Evolutionary conservation across 2,329 filamentous ascomycete species (phyloP).

Genomic region (Pyrenochaeta sp.): DNA sequence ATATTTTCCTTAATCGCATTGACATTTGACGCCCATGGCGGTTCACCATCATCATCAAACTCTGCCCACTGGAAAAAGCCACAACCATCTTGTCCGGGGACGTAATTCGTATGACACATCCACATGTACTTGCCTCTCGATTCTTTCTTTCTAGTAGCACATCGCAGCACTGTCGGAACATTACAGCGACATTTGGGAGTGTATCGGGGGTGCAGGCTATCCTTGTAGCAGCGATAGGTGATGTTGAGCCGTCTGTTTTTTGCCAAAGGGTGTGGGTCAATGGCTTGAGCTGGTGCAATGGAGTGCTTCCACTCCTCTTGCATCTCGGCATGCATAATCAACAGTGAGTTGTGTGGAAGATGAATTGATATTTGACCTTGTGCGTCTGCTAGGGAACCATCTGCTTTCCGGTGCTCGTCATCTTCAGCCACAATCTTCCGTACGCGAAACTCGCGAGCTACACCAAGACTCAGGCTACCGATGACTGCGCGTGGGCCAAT

Average conservation of each 20-base stretch:
- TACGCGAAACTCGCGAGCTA: slow-evolving; percentile 92
- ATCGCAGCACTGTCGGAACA: slow-evolving; percentile 74
- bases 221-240: slow-evolving; percentile 88
- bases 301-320: slow-evolving; percentile 97
- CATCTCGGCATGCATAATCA: slow-evolving; percentile 98
- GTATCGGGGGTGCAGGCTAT: slow-evolving; percentile 75
- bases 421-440: slow-evolving; percentile 73
- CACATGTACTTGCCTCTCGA: slow-evolving; percentile 86
- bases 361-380: slow-evolving; percentile 92
- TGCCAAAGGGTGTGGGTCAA: slow-evolving; percentile 85
- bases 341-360: slow-evolving; percentile 89
- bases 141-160: slow-evolving; percentile 80
- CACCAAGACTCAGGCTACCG: slow-evolving; percentile 87
- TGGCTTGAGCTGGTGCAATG: slow-evolving; percentile 76
- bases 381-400: slow-evolving; percentile 61
- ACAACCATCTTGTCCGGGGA: slow-evolving; percentile 66
- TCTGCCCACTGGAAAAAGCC: slow-evolving; percentile 44
- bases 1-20: not conserved
- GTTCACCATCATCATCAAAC: slow-evolving; percentile 76
- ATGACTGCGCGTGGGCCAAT: slow-evolving; percentile 89
- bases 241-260: slow-evolving; percentile 87
- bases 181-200: slow-evolving; percentile 82
- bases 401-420: slow-evolving; percentile 53
- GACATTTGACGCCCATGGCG: slow-evolving; percentile 62
- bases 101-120: slow-evolving; percentile 86